Percentiles rank a stretch among this genome's conserved stretches.
These are phyloP conservation scores for Fonsecaea monophora DNA, from an alignment of 2,329 filamentous ascomycete species.

Conservation along the genomic window DNA sequence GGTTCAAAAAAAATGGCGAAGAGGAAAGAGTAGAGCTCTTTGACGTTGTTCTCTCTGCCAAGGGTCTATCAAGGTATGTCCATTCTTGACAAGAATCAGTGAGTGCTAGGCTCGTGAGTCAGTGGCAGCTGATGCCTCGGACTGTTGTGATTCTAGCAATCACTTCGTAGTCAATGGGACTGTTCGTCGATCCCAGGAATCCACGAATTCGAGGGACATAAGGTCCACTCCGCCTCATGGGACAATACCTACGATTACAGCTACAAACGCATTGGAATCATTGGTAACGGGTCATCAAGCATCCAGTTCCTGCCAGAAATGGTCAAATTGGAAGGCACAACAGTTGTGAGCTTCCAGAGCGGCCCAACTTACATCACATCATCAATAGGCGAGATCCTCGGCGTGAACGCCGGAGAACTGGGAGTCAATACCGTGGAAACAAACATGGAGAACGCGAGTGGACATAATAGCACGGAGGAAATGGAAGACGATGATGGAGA, in stretches of 20 bases:
- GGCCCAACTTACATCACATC: conserved; percentile 25
- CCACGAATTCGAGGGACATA: conserved; percentile 41
- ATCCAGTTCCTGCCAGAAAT: conserved; percentile 49
- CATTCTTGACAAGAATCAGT: not conserved
- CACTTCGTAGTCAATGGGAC: not conserved
- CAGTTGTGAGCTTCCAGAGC: conserved; percentile 44
- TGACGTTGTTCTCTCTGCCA: conserved; percentile 61
- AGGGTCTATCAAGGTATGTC: conserved; percentile 56
- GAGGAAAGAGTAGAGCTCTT: too few species aligned
- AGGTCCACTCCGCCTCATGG: conserved; percentile 42
- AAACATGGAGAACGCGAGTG: not conserved
- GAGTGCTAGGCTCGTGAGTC: conserved; percentile 46
- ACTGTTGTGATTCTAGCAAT: too few species aligned
- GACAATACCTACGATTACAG: conserved; percentile 40
- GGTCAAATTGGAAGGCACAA: conserved; percentile 32
- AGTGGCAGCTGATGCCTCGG: conserved; percentile 23
- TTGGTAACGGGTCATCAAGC: conserved; percentile 46
- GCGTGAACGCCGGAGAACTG: conserved; percentile 35
- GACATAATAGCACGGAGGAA: too few species aligned
- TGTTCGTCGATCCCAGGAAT: conserved; percentile 44
- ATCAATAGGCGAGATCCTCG: too few species aligned
- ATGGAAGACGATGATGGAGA: too few species aligned
- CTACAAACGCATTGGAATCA: conserved; percentile 42
- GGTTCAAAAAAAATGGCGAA: not conserved
- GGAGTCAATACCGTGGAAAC: conserved; percentile 37